Base-by-base conservation (phyloP, 805 yeast species). In the Yamadazyma philogaea region DNA sequence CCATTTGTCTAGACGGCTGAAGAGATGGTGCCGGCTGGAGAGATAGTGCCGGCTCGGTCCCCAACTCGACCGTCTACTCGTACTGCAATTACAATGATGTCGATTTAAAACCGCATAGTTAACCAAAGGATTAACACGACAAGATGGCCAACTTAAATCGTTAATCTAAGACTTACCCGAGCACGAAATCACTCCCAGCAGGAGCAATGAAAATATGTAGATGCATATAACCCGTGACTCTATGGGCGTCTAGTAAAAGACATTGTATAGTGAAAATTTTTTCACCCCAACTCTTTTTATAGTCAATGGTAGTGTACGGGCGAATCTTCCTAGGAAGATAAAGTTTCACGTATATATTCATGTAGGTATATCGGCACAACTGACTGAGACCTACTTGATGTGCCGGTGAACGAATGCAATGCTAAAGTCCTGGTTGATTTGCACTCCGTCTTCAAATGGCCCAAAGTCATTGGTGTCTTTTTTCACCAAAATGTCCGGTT, bases 131-230 rank as follows among this genome's bases (percentile, higher is more conserved):
- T 74, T 77, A 83, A 72, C 82, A 72, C 68, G 66, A 64, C 51
- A 58, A 73, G 75, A 77, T 37, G 52, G 78, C 74, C 73, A 64
- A 34, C 60, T 61, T 64, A 74, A 73, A 77, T 69, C 55, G 18
- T 79, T 68, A 44, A 66, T 86, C 90, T 86, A 76, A 84, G 93
- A 85, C 86, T 70, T 68, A 85, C 93, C 93, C 93, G 90, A 86
- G 95, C 95, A 86, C 95, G 87, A 77, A 76, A 33, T 68, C 49
- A 60, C 63, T 61, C 71, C 63, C 72, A 64, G 41, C 60, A 68
- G 60, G 67, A 62, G 50, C 52, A 55, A 55, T 63, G 78, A 64
- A 57, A 69, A 68, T 66, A 70, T 68, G 79, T 69, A 56, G 76
- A 67, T 15, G 32, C 74, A 73, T 64, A 68, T 66, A 71, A 63